A percentile compares a stretch with the other conserved stretches of the same genome.
Conservation (phyloP, 2,329 filamentous ascomycete genomes). For the Aspergillus sp. region DNA sequence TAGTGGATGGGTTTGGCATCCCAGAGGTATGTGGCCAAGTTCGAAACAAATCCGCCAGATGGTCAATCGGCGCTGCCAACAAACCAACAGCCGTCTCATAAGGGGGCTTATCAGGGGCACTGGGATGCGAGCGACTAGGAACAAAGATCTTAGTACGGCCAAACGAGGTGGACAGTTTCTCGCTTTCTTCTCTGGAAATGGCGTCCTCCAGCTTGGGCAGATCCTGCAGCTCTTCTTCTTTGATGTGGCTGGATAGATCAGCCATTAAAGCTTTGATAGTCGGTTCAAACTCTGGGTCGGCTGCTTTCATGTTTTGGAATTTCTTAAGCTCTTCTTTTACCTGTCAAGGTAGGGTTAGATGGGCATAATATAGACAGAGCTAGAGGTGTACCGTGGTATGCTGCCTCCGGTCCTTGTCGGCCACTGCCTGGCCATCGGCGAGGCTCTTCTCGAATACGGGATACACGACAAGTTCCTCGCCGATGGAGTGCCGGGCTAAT, state of each 20-base stretch:
- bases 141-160: conserved; percentile 53
- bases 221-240: conserved; percentile 51
- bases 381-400: conserved; percentile 33
- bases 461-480: conserved; percentile 54
- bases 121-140: conserved; percentile 52
- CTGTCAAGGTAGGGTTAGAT: conserved; percentile 27
- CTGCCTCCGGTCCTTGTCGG: conserved; percentile 48
- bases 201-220: conserved; percentile 48
- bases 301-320: conserved; percentile 48
- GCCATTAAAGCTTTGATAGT: conserved; percentile 45
- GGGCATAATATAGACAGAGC: neutral
- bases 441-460: conserved; percentile 53
- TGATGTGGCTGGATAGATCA: conserved; percentile 46
- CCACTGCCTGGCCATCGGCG: conserved; percentile 42
- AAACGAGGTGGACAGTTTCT: conserved; percentile 45
- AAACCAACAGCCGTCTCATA: conserved; percentile 57
- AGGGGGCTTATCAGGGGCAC: conserved; percentile 50
- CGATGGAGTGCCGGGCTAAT: conserved; percentile 50
- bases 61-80: conserved; percentile 57
- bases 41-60: conserved; percentile 52
- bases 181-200: conserved; percentile 33
- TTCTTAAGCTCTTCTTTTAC: conserved; percentile 50
- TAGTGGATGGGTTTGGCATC: conserved; percentile 7
- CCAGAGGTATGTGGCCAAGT: conserved; percentile 35
- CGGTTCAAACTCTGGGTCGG: conserved; percentile 39